Conservation (phyloP, 768 basidiomycete genomes). For the Mycena metata region DNA sequence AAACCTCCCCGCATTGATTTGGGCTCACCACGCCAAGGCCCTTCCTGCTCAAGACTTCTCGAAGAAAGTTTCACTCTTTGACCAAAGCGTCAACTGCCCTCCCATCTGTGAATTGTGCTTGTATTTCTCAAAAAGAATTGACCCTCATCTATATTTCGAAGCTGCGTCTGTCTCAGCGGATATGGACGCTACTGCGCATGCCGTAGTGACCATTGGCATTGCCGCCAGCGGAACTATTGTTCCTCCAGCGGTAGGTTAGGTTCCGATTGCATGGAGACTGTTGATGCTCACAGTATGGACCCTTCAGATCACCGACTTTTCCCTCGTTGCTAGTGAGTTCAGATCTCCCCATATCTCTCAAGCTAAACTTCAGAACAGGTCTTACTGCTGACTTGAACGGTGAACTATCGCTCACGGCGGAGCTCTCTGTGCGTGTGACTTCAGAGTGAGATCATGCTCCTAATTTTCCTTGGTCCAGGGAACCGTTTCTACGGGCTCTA, state of each 20-base stretch:
- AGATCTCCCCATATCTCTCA: background rate
- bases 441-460: background rate
- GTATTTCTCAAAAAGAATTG: background rate
- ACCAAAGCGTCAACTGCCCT: constrained; percentile 41
- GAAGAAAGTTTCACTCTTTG: constrained; percentile 48
- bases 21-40: constrained; percentile 5
- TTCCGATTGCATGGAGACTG: background rate
- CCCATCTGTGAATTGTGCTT: constrained; percentile 32
- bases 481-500: constrained; percentile 56
- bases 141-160: background rate
- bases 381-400: constrained; percentile 33
- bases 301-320: constrained; percentile 6
- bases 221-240: constrained; percentile 60
- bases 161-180: constrained; percentile 41
- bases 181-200: constrained; percentile 52
- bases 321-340: constrained; percentile 10
- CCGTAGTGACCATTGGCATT: constrained; percentile 53
- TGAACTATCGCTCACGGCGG: constrained; percentile 21
- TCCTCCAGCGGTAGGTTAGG: constrained; percentile 55
- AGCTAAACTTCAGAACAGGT: constrained; percentile 1
- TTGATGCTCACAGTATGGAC: background rate
- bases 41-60: constrained; percentile 50
- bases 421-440: constrained; percentile 18
- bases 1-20: background rate
- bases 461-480: constrained; percentile 38